phyloP scores from a whole-genome alignment of 306 rosid genomes.

The Prunus padus region DNA sequence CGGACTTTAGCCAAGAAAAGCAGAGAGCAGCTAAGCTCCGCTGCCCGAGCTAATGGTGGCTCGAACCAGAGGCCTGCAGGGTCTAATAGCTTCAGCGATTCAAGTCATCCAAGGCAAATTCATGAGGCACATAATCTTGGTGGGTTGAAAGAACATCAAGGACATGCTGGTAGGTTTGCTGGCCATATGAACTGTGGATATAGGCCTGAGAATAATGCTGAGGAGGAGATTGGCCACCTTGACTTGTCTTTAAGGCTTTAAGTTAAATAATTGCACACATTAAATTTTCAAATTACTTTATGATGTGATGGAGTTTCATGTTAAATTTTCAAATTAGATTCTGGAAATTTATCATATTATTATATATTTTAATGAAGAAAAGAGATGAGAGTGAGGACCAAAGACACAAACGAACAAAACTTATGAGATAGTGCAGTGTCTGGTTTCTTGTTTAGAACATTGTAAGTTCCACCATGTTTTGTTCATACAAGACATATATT shows the following conservation, averaged over 20 bases:
- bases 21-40: conserved; percentile 50
- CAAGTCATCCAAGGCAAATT: conserved; percentile 13
- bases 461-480: no score
- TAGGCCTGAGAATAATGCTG: conserved; percentile 31
- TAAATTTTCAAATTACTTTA: background rate
- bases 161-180: conserved; percentile 29
- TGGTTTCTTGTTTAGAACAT: no score
- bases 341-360: background rate
- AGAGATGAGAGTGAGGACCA: background rate
- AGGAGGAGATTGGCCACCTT: conserved; percentile 69
- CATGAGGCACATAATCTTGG: background rate
- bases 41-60: conserved; percentile 26
- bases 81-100: background rate
- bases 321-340: background rate
- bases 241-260: conserved; percentile 85
- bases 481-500: no score
- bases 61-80: background rate
- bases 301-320: background rate
- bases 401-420: background rate
- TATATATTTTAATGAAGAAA: background rate
- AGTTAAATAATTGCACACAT: conserved; percentile 2
- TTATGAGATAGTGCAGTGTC: no score
- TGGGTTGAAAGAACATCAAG: conserved; percentile 9
- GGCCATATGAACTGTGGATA: conserved; percentile 22
- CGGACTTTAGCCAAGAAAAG: conserved; percentile 87